Base-by-base conservation (phyloP, 2,329 filamentous ascomycete species). In the Pyrenochaeta sp. region DNA sequence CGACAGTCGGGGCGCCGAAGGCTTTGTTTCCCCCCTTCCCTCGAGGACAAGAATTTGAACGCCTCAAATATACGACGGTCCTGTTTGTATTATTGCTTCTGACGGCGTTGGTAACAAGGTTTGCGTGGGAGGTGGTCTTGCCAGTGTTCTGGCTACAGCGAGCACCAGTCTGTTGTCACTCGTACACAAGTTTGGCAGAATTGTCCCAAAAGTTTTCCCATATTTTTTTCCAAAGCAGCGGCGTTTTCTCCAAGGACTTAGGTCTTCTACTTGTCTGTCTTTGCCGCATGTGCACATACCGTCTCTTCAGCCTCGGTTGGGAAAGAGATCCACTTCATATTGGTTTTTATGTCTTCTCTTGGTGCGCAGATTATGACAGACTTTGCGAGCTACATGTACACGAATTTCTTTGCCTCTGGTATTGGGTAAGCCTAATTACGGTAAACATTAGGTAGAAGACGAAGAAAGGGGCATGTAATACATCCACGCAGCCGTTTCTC, bases 191-290 rank as follows among this genome's bases (percentile, higher is more conserved):
- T n/a, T 21, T 14, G 27, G 21, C 27, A 29, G 23, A 6, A 17
- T 4, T 10, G 3, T 15, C 40, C 39, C 43, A 49, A 40, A 49
- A 49, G 45, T 49, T 36, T n/a, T n/a, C n/a, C n/a, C n/a, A n/a
- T n/a, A 10, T 17, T 23, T 23, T 17, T 10, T 41, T 42, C 23
- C n/a, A 21, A 17, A 27, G 27, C 18, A 14, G 40, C 12, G 45
- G 45, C 17, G 45, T 36, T 42, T 33, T 7, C 41, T 14, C 33
- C 35, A 14, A 27, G 33, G 36, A 23, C 10, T 39, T 35, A 6
- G 23, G 30, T 33, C 15, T 18, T 11, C 7, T 18, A 15, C 15
- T 35, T 45, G 31, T 27, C 32, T 39, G 44, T 31, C 44, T n/a
- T 37, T 20, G 4, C 10, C 12, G 3, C 20, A 5, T 46, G 32